Evolutionary conservation across 805 yeast genomes (phyloP).

Genomic region (Metschnikowia similis): DNA sequence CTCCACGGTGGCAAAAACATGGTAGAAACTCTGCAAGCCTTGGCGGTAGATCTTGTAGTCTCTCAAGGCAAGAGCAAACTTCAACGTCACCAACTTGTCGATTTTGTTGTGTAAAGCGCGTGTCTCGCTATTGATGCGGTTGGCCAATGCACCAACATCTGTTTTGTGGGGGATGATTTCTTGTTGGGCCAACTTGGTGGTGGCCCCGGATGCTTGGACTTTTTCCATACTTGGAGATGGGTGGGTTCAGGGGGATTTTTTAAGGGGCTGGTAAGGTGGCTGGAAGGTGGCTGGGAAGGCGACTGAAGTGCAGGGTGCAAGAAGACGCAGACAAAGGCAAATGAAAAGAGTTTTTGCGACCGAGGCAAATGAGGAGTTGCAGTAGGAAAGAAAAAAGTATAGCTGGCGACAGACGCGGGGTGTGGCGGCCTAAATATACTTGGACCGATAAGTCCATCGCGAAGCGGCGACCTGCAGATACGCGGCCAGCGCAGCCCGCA

Average conservation of each 20-base stretch:
- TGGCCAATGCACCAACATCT: constrained; percentile 81
- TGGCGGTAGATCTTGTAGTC: constrained; percentile 76
- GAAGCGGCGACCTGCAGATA: background rate
- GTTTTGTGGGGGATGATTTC: constrained; percentile 71
- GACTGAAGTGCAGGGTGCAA: no score
- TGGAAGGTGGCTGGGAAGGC: no score
- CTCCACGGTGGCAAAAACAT: constrained; percentile 64
- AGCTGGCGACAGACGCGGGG: background rate
- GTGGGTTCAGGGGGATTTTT: background rate
- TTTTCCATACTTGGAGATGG: background rate
- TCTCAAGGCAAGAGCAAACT: constrained; percentile 69
- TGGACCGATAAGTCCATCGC: constrained; percentile 12
- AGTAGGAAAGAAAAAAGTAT: no score
- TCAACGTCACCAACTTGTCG: constrained; percentile 62
- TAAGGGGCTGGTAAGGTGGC: background rate
- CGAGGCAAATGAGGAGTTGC: no score
- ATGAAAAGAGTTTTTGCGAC: no score
- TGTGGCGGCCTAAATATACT: background rate
- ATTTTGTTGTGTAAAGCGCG: constrained; percentile 62
- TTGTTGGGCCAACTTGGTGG: constrained; percentile 31
- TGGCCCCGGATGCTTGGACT: constrained; percentile 14
- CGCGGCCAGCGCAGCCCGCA: constrained; percentile 5
- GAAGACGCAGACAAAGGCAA: no score
- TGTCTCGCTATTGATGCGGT: constrained; percentile 72
- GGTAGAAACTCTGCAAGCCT: constrained; percentile 71